Base-by-base conservation (phyloP, 2,329 filamentous ascomycete species). In the Colletotrichum spaethianum region DNA sequence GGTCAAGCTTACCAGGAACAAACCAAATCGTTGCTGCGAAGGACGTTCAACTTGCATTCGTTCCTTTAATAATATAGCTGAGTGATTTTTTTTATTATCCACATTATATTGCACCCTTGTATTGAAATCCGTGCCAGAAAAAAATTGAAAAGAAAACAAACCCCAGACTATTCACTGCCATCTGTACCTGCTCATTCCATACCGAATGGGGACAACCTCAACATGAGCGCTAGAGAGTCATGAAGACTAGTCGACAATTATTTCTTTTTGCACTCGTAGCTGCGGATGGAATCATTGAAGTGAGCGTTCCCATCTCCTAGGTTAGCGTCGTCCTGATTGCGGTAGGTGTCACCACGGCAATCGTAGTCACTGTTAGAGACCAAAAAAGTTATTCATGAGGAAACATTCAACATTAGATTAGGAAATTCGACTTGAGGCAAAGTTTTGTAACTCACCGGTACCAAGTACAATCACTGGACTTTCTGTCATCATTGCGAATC, bases 261-360 rank as follows among this genome's bases (percentile, higher is more conserved):
- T 8, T 60, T 60, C 4, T 18, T 42, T 8, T 20, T 42, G 44
- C 60, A 63, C 9, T 31, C 18, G 8, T 20, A 33, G 16, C 60
- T 63, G 20, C 60, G 44, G 12, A 63, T 63, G 3, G 44, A 36
- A 28, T 63, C 60, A 20, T 63, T 63, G 28, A 63, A 63, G 28
- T 20, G 48, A 12, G 26, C 60, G 23, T 63, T 52, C 20, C 60
- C 60, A 23, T 63, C 60, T 2, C 11, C 60, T 11, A 63, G 33
- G 44, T 63, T 63, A 4, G 11, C 44, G 28, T 63, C 60, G 3
- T 63, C 12, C 23, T 63, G 60, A 16, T 63, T 63, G 9, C 7
- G 11, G 23, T 63, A 63, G 4, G n/a, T 9, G 4, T 40, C 44
- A 1, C 60, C 60, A 20, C n/a, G 28, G 48, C 60, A 63, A 3